Conservation (phyloP, 2,329 filamentous ascomycete species). For the Venturia pyrina region DNA sequence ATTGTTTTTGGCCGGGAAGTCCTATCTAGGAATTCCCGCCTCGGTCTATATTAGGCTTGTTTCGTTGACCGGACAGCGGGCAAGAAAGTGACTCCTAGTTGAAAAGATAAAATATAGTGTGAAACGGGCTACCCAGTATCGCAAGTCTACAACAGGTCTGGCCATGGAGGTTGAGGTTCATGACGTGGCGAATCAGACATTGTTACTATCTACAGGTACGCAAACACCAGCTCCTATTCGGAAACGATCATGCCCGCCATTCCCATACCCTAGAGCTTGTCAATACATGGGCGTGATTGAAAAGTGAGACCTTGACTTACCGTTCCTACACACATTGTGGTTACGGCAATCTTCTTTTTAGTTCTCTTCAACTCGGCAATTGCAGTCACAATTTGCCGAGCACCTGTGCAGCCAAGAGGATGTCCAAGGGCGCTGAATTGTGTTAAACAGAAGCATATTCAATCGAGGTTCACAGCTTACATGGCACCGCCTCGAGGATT, state of each 20-base stretch:
- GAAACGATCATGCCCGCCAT: slow-evolving; percentile 13
- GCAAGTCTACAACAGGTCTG: too few species aligned
- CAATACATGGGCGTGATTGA: background rate
- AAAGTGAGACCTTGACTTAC: slow-evolving; percentile 24
- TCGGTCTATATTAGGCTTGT: background rate
- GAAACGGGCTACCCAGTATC: too few species aligned
- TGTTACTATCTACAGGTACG: background rate
- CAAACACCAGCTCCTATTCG: slow-evolving; percentile 1
- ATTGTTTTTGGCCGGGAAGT: background rate
- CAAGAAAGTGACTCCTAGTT: too few species aligned
- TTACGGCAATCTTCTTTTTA: slow-evolving; percentile 77
- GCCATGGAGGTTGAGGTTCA: background rate
- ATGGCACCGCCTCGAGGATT: slow-evolving; percentile 97
- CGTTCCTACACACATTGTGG: slow-evolving; percentile 92
- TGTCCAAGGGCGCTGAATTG: slow-evolving; percentile 67
- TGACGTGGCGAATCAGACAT: background rate
- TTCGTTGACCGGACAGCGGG: too few species aligned
- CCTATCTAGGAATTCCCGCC: too few species aligned
- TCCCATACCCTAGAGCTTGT: slow-evolving; percentile 10
- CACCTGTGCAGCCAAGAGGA: slow-evolving; percentile 87
- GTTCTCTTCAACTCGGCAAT: slow-evolving; percentile 82
- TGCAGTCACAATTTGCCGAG: slow-evolving; percentile 84
- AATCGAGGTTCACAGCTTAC: background rate
- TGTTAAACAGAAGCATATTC: background rate
- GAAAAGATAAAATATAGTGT: too few species aligned